Evolutionary conservation across 768 basidiomycete genomes (phyloP), one percentile per base, ranked within the genome.

Genomic region (Tylopilus vinaceipallidus): DNA sequence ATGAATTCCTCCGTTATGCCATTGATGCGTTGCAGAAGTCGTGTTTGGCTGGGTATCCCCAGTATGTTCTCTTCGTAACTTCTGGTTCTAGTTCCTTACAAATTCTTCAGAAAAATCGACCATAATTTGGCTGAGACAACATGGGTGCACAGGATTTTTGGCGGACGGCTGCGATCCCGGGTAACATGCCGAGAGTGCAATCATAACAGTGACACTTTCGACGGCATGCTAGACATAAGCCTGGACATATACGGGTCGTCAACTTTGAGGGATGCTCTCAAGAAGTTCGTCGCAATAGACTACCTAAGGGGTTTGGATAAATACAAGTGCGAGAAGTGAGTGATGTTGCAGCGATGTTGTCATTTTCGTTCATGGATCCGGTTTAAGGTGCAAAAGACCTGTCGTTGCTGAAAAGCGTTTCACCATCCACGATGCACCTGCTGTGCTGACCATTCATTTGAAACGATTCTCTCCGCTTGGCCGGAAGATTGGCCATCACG

Each of bases 311-410:
- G 95, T 0, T 82, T 84, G 6, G 92, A 99, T 75, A 95, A 95
- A 72, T 99, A 99, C 70, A 92, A 95, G 66, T 99, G 97, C 69
- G 97, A 99, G 71, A 98, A 92, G 93, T 97, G 64, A 60, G 89
- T 77, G n/a, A 13, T 24, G 39, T 45, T 38, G 36, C 22, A 39
- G 37, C 38, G 10, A 20, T 33, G 35, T 20, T 24, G 7, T 14
- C 17, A 20, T 23, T 46, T 40, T 48, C 13, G 5, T 49, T 62
- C 11, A 64, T 36, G 17, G n/a, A 38, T 24, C 34, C 33, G 23
- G 11, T 49, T 29, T 17, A 48, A 97, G 95, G 63, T 99, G 97
- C 76, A 95, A 95, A 67, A 88, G 84, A 64, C 80, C 84, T 42
- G 94, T 98, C 47, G 79, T 81, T 47, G 97, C 97, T 3, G 84